phyloP scores from a whole-genome alignment of 2,329 filamentous ascomycete genomes.

The Fusarium pseudograminearum region DNA sequence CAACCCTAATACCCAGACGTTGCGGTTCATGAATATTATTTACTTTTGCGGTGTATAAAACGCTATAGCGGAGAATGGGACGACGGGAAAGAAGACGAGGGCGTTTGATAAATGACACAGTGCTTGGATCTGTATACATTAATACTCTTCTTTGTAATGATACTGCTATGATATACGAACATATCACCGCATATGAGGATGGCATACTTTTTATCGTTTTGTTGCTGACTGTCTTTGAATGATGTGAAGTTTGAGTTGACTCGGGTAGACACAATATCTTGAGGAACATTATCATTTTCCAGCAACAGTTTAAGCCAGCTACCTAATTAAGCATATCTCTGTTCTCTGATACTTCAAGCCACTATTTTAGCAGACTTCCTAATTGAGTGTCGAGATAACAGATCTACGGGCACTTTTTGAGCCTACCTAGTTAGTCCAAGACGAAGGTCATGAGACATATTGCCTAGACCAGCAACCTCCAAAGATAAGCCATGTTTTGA shows the following conservation, averaged over 20 bases:
- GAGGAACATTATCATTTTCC: background rate
- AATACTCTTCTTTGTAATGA: slow-evolving; percentile 41
- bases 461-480: slow-evolving; percentile 14
- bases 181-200: slow-evolving; percentile 4
- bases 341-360: background rate
- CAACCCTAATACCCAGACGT: slow-evolving; percentile 43
- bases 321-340: background rate
- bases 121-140: slow-evolving; percentile 34
- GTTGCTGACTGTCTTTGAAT: background rate
- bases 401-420: slow-evolving; percentile 11
- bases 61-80: slow-evolving; percentile 16
- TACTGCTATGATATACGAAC: slow-evolving; percentile 32
- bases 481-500: background rate
- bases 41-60: slow-evolving; percentile 42
- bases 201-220: background rate
- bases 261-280: background rate
- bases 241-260: background rate
- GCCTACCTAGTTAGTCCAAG: background rate
- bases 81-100: slow-evolving; percentile 10
- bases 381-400: slow-evolving; percentile 5
- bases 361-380: slow-evolving; percentile 20
- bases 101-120: slow-evolving; percentile 22
- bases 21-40: slow-evolving; percentile 38
- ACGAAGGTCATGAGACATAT: slow-evolving; percentile 25
- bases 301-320: background rate